Conservation (phyloP, 306 rosid genomes). For the Casuarina glauca region DNA sequence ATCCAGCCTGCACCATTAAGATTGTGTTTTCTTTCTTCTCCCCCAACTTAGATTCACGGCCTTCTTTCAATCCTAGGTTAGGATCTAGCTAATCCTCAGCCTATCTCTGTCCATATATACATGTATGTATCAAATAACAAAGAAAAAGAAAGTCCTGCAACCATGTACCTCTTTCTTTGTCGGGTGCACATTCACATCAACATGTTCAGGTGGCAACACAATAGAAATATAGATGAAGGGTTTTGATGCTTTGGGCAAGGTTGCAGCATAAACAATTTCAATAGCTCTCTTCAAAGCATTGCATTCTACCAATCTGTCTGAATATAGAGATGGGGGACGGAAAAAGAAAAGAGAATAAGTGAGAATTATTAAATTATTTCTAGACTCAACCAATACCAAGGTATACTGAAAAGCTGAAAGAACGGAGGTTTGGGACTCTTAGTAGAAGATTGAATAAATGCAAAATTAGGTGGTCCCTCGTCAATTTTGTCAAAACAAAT, state of each 20-base stretch:
- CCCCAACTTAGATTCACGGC: neutral
- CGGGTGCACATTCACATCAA: conserved; percentile 91
- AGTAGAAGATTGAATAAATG: neutral
- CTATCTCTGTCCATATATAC: no score
- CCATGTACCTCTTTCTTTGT: conserved; percentile 87
- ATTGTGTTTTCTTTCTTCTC: neutral
- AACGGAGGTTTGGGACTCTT: neutral
- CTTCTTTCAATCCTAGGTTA: neutral
- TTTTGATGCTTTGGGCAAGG: conserved; percentile 91
- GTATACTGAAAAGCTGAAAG: neutral
- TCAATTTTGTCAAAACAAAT: neutral
- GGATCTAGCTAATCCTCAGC: neutral
- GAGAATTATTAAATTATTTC: neutral
- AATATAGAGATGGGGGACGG: neutral
- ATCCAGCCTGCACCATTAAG: neutral
- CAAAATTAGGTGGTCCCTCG: neutral
- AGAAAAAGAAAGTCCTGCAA: neutral
- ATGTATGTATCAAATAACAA: neutral
- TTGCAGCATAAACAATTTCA: conserved; percentile 92
- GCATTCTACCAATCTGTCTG: conserved; percentile 95
- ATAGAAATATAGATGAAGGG: conserved; percentile 88
- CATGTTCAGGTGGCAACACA: conserved; percentile 76
- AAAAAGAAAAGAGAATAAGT: neutral
- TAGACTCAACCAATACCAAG: neutral
- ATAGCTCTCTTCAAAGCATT: conserved; percentile 91